These are phyloP conservation scores for Alternaria triticina DNA, from an alignment of 2,329 filamentous ascomycete species.

Conservation along the genomic window DNA sequence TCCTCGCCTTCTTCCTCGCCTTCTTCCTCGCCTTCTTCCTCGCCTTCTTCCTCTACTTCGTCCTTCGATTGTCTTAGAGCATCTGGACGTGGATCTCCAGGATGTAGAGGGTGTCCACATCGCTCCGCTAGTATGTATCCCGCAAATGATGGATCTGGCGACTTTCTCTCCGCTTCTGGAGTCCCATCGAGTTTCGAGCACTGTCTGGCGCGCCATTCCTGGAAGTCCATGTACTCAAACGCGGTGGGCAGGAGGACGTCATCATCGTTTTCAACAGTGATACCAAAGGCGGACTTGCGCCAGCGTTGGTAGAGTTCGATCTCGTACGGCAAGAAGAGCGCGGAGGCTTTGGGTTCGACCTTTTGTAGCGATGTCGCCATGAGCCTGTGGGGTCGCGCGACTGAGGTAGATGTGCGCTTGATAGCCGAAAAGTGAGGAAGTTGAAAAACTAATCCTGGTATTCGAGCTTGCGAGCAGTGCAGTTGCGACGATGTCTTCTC, in stretches of 20 bases:
- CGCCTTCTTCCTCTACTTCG: not conserved
- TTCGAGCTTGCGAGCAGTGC: not conserved
- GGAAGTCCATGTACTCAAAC: constrained; percentile 11
- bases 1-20: not conserved
- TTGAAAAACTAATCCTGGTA: not conserved
- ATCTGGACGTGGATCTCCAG: constrained; percentile 1
- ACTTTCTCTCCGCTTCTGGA: not conserved
- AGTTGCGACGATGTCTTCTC: not conserved
- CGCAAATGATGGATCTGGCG: not conserved
- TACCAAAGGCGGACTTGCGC: not conserved
- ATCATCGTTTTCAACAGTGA: not conserved
- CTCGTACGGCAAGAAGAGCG: not conserved
- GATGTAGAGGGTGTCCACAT: constrained; percentile 8
- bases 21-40: too few relatives aligned
- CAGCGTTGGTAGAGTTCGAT: constrained; percentile 3
- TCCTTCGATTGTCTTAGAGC: not conserved
- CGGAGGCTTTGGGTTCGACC: not conserved
- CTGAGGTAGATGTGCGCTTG: not conserved
- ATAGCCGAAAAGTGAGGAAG: not conserved
- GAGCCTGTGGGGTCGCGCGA: not conserved
- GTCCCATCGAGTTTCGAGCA: not conserved
- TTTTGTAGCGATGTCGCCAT: not conserved
- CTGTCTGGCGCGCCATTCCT: constrained; percentile 5
- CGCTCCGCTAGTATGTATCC: not conserved
- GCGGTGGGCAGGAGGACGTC: constrained; percentile 5